Evolutionary conservation across 2,329 filamentous ascomycete species (phyloP).

Genomic region (Alternaria alternata): DNA sequence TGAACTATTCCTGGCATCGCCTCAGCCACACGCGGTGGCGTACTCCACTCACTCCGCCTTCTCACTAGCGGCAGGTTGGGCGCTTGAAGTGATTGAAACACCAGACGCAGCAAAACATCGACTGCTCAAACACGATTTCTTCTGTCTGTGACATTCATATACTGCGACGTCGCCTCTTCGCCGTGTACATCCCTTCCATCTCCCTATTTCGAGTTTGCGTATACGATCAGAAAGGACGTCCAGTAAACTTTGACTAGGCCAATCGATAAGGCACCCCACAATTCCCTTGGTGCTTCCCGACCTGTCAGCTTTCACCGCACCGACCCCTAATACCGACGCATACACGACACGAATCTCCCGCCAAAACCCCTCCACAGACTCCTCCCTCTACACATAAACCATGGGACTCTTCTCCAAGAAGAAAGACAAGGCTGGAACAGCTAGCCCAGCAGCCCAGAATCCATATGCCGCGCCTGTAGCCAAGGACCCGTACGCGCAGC

Average conservation of each 20-base stretch:
- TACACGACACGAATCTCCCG: not conserved
- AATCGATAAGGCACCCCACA: conserved; percentile 30
- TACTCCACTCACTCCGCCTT: conserved; percentile 25
- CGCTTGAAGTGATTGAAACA: conserved; percentile 32
- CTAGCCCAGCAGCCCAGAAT: conserved; percentile 58
- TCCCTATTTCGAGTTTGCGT: not conserved
- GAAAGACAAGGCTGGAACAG: conserved; percentile 60
- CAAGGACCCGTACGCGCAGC: conserved; percentile 63
- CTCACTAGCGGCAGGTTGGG: conserved; percentile 33
- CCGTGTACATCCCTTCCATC: not conserved
- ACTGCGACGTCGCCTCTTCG: conserved; percentile 3
- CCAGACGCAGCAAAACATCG: conserved; percentile 24
- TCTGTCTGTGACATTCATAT: conserved; percentile 17
- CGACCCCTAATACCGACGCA: not conserved
- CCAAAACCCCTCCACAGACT: not conserved
- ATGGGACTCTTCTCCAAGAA: conserved; percentile 65
- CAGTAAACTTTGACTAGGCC: not conserved
- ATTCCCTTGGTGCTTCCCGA: conserved; percentile 20
- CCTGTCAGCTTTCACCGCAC: conserved; percentile 1
- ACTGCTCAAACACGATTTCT: conserved; percentile 30
- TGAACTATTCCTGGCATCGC: not conserved
- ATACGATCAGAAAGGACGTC: not conserved
- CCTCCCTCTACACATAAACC: conserved; percentile 14
- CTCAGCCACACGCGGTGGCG: conserved; percentile 14
- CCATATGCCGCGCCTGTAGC: conserved; percentile 55